Conservation (phyloP, 306 rosid genomes). For the Mimosa pudica region DNA sequence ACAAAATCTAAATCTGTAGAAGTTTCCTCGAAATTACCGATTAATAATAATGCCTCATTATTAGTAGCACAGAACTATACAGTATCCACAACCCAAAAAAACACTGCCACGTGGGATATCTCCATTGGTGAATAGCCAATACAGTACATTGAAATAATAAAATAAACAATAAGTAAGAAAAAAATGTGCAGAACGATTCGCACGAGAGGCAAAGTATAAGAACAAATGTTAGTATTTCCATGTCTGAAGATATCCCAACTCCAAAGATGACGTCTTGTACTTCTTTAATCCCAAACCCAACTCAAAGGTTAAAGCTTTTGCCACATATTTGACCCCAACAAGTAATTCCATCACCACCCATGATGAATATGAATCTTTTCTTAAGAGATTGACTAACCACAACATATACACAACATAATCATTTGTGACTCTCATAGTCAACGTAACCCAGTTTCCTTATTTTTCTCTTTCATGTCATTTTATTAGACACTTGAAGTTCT, state of each 20-base stretch:
- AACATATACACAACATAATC: slow-evolving; percentile 12
- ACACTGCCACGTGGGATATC: not conserved
- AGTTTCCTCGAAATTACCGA: slow-evolving; percentile 4
- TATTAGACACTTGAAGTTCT: slow-evolving; percentile 21
- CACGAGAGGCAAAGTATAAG: slow-evolving; percentile 49
- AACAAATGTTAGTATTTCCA: not conserved
- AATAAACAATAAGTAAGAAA: not conserved
- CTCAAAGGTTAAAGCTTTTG: slow-evolving; percentile 29
- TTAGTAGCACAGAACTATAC: not conserved
- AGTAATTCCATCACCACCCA: slow-evolving; percentile 40
- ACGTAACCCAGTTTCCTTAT: not conserved
- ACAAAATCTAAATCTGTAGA: not conserved
- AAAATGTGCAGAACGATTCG: not conserved
- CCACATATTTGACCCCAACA: slow-evolving; percentile 30
- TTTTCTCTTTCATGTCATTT: slow-evolving; percentile 40
- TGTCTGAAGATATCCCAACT: slow-evolving; percentile 42
- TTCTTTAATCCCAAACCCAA: slow-evolving; percentile 30
- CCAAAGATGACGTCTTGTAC: slow-evolving; percentile 1
- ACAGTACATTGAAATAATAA: not conserved
- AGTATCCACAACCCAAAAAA: not conserved
- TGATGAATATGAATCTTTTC: slow-evolving; percentile 29
- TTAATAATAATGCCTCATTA: not conserved
- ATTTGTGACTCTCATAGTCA: slow-evolving; percentile 20
- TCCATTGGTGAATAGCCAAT: not conserved
- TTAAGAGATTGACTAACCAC: not conserved